phyloP scores from a whole-genome alignment of 2,329 filamentous ascomycete species.

The Xylariaceae sp. region DNA sequence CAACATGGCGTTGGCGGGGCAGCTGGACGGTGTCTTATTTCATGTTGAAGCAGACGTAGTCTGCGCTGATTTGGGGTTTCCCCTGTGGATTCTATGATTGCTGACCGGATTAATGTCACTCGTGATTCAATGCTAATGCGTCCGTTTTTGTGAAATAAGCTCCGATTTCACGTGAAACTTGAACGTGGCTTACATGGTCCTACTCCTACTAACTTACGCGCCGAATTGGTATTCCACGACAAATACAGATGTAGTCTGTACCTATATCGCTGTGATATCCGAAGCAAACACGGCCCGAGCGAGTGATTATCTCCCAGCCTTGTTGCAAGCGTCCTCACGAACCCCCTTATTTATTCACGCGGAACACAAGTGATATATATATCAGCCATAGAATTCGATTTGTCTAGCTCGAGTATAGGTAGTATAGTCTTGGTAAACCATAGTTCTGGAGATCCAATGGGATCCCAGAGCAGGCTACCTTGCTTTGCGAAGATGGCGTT shows the following conservation, averaged over 20 bases:
- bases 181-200: too few relatives aligned
- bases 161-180: too few relatives aligned
- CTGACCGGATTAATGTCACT: neutral
- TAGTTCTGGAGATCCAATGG: neutral
- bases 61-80: neutral
- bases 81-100: neutral
- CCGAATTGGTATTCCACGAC: too few relatives aligned
- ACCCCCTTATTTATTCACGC: neutral
- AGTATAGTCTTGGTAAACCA: too few relatives aligned
- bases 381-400: neutral
- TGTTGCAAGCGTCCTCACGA: neutral
- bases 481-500: neutral
- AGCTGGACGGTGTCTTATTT: neutral
- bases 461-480: neutral
- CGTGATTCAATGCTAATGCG: neutral
- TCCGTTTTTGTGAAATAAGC: too few relatives aligned
- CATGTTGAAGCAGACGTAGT: neutral
- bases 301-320: too few relatives aligned
- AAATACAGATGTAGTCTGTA: too few relatives aligned
- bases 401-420: neutral
- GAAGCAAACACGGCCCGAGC: too few relatives aligned
- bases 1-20: slow-evolving; percentile 6
- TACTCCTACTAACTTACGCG: too few relatives aligned
- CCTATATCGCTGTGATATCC: too few relatives aligned
- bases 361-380: neutral